Percentiles rank a stretch among this genome's conserved stretches.
Conservation (phyloP, 805 yeast species). For the Barnettozyma botsteinii region DNA sequence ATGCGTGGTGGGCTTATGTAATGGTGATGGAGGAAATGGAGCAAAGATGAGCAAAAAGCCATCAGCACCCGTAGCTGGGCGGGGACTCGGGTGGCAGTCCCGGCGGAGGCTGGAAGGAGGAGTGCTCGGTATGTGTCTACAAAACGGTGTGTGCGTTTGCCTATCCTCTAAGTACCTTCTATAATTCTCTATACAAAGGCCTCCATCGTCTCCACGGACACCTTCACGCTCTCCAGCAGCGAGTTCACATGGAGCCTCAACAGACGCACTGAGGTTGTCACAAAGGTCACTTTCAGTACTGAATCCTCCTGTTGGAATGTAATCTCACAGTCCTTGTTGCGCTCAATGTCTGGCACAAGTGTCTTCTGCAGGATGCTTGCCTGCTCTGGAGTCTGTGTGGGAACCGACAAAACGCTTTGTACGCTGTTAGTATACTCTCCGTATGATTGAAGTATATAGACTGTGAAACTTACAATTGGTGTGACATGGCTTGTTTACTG, state of each 20-base stretch:
- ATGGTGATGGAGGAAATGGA: too few species aligned
- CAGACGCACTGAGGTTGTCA: constrained; percentile 64
- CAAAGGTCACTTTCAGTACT: constrained; percentile 41
- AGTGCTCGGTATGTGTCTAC: too few species aligned
- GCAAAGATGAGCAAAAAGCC: too few species aligned
- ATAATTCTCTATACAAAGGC: constrained; percentile 55
- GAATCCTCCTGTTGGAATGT: constrained; percentile 32
- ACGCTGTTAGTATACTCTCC: background rate
- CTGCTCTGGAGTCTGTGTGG: constrained; percentile 54
- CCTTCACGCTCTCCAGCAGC: constrained; percentile 67
- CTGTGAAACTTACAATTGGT: background rate
- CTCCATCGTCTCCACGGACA: constrained; percentile 76
- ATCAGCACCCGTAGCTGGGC: too few species aligned
- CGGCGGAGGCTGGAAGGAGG: too few species aligned
- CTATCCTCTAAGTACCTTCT: too few species aligned
- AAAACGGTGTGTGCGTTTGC: too few species aligned
- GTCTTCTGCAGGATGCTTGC: constrained; percentile 52
- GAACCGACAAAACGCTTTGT: constrained; percentile 44
- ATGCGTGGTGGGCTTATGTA: too few species aligned
- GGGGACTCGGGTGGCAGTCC: too few species aligned
- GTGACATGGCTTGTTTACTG: too few species aligned
- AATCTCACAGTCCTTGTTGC: constrained; percentile 59
- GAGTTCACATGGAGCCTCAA: constrained; percentile 82
- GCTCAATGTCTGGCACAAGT: constrained; percentile 34
- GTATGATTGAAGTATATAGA: too few species aligned